Evolutionary conservation across 2,329 filamentous ascomycete species (phyloP).

Genomic region (Fusarium sp.): DNA sequence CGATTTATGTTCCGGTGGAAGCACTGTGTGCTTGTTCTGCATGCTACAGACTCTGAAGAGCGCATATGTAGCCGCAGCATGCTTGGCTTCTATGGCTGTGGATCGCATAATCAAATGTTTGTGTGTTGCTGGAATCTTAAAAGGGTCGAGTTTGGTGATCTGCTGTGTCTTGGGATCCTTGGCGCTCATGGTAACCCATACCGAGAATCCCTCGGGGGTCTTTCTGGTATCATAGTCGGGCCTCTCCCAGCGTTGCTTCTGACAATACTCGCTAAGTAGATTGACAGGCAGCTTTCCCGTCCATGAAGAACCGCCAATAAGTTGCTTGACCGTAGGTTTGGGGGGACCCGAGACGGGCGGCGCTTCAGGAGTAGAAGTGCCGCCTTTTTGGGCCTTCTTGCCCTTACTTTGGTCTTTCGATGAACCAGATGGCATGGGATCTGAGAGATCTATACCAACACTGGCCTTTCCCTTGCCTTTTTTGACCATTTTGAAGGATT

Average conservation of each 20-base stretch:
- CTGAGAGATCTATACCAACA: constrained; percentile 35
- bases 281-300: constrained; percentile 97
- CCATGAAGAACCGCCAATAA: constrained; percentile 96
- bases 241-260: constrained; percentile 95
- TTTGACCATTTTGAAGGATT: constrained; percentile 58
- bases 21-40: constrained; percentile 94
- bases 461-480: constrained; percentile 65
- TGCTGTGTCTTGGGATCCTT: constrained; percentile 87
- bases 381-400: constrained; percentile 55
- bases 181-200: constrained; percentile 81
- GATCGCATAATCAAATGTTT: constrained; percentile 80
- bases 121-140: constrained; percentile 82
- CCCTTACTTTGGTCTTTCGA: constrained; percentile 60
- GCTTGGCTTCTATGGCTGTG: constrained; percentile 88
- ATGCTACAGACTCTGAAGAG: constrained; percentile 93
- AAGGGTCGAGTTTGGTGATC: constrained; percentile 78
- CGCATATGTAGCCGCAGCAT: constrained; percentile 92
- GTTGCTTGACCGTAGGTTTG: constrained; percentile 76
- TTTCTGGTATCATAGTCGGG: constrained; percentile 90
- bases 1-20: constrained; percentile 89
- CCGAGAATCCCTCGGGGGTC: constrained; percentile 79
- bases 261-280: constrained; percentile 91
- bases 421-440: constrained; percentile 52
- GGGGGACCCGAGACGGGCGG: constrained; percentile 59
- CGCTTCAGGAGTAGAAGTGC: constrained; percentile 48